Base-by-base conservation (phyloP, 257 asterid genomes). In the Penstemon barbatus region DNA sequence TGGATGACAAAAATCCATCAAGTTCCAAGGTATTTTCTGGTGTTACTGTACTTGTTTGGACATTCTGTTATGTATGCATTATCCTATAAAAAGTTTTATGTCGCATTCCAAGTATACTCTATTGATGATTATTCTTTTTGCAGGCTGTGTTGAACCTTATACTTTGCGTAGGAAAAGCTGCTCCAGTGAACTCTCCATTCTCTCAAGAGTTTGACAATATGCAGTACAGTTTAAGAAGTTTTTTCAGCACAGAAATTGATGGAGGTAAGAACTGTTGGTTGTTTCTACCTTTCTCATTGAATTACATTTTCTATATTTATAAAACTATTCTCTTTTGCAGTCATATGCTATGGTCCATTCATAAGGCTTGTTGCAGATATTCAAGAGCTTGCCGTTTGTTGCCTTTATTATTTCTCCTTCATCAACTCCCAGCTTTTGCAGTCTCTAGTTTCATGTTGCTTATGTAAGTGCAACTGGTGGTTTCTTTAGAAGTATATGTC, bases 331-430 rank as follows among this genome's bases (percentile, higher is more conserved):
- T 61, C 39, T 63, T 67, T 70, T 74, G 61, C 82, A 84, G 89
- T 41, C 55, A 50, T 77, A 67, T 63, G 71, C 78, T 77, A 75
- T 83, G 97, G 99, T 69, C 97, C 99, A 57, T 91, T 93, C 86
- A 57, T 69, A 57, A 93, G 77, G 85, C 91, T 90, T 54, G 70
- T 87, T 39, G 81, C 76, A 71, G 97, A 89, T 74, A 70, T 86
- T 71, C 96, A 93, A 80, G 96, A 87, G 75, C 94, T 87, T 68
- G 91, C 96, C 59, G 67, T 93, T 25, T 87, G 87, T 78, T 90
- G 96, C 82, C 80, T 88, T 68, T 83, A 83, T 79, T 93, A 88
- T 75, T 84, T 89, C 79, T 82, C 96, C 66, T 71, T 56, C 75
- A 64, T 90, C 75, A 87, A 83, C 77, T 48, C 84, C 46, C 57